Evolutionary conservation across 495 filamentous ascomycete species (phyloP).

Genomic region (Neurospora pannonica): DNA sequence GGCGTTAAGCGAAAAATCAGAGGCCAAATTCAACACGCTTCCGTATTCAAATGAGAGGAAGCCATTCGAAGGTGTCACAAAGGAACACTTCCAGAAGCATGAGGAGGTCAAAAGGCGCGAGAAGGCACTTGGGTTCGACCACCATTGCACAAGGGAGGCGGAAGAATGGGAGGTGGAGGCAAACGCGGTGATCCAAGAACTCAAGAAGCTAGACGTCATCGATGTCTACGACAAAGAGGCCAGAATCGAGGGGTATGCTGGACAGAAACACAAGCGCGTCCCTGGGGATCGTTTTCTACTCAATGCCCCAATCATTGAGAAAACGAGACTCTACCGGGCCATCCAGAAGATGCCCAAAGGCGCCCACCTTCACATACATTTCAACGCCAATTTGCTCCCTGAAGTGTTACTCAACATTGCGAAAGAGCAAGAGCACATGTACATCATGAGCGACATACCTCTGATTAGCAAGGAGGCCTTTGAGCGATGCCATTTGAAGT

Average conservation of each 20-base stretch:
- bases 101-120: constrained; percentile 6
- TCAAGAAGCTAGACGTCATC: constrained; percentile 23
- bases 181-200: constrained; percentile 21
- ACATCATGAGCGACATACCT: constrained; percentile 37
- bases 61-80: too few species aligned
- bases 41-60: too few species aligned
- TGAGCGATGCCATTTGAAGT: constrained; percentile 38
- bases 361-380: constrained; percentile 47
- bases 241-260: constrained; percentile 15
- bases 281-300: constrained; percentile 39
- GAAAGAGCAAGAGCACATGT: constrained; percentile 41
- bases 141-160: constrained; percentile 9
- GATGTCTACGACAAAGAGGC: constrained; percentile 12
- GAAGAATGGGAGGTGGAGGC: constrained; percentile 15
- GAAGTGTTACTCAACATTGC: constrained; percentile 40
- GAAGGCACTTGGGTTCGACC: constrained; percentile 15
- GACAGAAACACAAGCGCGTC: constrained; percentile 22
- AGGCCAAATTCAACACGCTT: too few species aligned
- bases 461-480: constrained; percentile 15
- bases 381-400: constrained; percentile 45
- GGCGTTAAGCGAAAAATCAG: too few species aligned
- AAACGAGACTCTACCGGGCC: constrained; percentile 33
- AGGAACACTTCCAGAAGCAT: neutral
- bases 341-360: constrained; percentile 42
- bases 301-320: constrained; percentile 36